Conservation (phyloP, 1,284 basidiomycete genomes). For the Malassezia sp. region DNA sequence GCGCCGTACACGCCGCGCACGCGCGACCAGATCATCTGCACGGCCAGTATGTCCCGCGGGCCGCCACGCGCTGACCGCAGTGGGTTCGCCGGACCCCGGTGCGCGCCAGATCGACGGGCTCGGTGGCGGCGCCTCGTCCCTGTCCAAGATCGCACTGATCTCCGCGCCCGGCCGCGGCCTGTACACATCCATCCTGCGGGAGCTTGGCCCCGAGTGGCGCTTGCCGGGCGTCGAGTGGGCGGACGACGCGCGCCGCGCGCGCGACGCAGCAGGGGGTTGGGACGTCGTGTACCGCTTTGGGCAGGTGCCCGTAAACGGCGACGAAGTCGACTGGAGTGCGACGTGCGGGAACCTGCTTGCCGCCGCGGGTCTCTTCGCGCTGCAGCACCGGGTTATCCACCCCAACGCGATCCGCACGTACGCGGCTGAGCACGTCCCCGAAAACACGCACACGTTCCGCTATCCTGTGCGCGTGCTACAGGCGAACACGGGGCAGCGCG, state of each 20-base stretch:
- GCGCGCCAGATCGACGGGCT: constrained; percentile 62
- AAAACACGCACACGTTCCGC: constrained; percentile 3
- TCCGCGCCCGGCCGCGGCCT: constrained; percentile 17
- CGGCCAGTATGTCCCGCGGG: constrained; percentile 22
- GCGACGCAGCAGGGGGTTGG: constrained; percentile 18
- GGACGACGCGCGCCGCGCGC: constrained; percentile 19
- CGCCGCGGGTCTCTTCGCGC: constrained; percentile 32
- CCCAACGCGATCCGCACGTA: constrained; percentile 11
- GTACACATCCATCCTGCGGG: background rate
- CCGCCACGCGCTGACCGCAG: constrained; percentile 49
- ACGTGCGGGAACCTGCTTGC: constrained; percentile 44
- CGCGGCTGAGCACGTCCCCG: constrained; percentile 5
- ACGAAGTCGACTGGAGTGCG: constrained; percentile 32
- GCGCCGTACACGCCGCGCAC: constrained; percentile 36
- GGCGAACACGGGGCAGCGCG: constrained; percentile 27
- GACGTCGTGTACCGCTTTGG: constrained; percentile 43
- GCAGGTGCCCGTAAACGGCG: constrained; percentile 35
- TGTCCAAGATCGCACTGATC: constrained; percentile 69
- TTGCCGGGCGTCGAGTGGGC: constrained; percentile 24
- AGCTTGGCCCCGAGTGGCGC: constrained; percentile 3
- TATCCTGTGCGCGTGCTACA: constrained; percentile 26
- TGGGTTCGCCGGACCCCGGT: constrained; percentile 71
- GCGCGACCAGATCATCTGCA: constrained; percentile 55
- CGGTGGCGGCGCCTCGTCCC: constrained; percentile 65
- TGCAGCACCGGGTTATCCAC: constrained; percentile 18